Conservation (phyloP, 2,329 filamentous ascomycete species). For the Ophiostoma piceae region DNA sequence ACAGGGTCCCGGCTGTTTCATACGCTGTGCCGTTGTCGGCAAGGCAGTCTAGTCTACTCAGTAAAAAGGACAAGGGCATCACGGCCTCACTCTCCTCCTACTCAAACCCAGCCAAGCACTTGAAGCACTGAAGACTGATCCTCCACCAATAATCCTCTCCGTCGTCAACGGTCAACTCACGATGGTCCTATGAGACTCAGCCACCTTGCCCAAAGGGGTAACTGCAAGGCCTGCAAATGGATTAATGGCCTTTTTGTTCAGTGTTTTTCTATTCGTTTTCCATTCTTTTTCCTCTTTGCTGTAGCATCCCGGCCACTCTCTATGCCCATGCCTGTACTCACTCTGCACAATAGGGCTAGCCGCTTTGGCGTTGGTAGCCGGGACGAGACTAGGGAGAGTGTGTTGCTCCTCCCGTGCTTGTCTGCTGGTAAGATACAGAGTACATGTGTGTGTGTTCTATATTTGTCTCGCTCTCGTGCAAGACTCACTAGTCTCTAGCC, state of each 20-base stretch:
- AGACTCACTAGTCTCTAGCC: not conserved
- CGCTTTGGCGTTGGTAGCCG: not conserved
- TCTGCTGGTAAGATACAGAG: not conserved
- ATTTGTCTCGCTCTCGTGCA: not conserved
- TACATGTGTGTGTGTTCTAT: not conserved
- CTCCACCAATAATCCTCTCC: no score
- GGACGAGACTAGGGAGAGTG: not conserved
- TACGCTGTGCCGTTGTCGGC: not conserved
- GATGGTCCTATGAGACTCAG: conserved; percentile 14
- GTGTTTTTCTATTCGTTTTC: not conserved
- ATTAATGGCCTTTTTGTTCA: not conserved
- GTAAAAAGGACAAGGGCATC: no score
- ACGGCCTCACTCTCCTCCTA: no score
- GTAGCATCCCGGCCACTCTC: conserved; percentile 12
- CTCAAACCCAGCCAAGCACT: no score
- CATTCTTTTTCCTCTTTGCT: conserved; percentile 3
- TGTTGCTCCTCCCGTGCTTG: not conserved
- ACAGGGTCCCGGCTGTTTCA: conserved; percentile 10
- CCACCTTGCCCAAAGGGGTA: conserved; percentile 25
- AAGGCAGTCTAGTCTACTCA: not conserved
- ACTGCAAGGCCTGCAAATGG: not conserved
- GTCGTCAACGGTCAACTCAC: no score
- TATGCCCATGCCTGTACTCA: not conserved
- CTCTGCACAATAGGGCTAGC: not conserved
- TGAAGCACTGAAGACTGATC: no score